These are phyloP conservation scores for Lactarius psammicola DNA, from an alignment of 768 basidiomycete species.

Conservation along the genomic window DNA sequence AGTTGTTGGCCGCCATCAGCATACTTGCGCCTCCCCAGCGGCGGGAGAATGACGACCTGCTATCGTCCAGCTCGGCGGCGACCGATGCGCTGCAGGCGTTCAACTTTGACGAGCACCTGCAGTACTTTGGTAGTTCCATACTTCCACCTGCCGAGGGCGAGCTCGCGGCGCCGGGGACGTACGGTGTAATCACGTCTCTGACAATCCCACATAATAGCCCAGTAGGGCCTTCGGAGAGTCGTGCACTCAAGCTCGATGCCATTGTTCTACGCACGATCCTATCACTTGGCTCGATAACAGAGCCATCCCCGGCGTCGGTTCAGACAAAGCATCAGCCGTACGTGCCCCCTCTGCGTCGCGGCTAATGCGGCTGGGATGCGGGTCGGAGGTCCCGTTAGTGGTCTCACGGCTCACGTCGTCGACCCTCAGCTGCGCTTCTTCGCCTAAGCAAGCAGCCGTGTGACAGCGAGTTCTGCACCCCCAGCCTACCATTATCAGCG, in stretches of 20 bases:
- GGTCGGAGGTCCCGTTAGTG: conserved; percentile 15
- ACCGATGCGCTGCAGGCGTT: neutral
- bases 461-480: conserved; percentile 1
- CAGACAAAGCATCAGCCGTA: neutral
- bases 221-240: neutral
- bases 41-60: neutral
- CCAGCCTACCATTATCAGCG: too few species aligned
- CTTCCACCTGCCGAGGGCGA: neutral
- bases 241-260: too few species aligned
- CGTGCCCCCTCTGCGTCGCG: conserved; percentile 13
- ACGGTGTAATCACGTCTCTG: neutral
- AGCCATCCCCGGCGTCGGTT: neutral
- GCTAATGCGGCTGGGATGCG: conserved; percentile 10
- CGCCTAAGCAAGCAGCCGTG: conserved; percentile 11
- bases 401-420: conserved; percentile 8
- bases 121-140: neutral
- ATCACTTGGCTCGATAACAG: too few species aligned
- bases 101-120: conserved; percentile 20
- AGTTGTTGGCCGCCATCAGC: conserved; percentile 2
- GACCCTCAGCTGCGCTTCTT: conserved; percentile 6
- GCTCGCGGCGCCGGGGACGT: too few species aligned
- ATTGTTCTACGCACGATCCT: too few species aligned
- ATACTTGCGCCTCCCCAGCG: neutral
- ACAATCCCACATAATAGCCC: neutral
- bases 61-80: neutral